A percentile compares a stretch with the other conserved stretches of the same genome.
Conservation (phyloP, 352 stramenopile genomes). For the Pythium biforme region DNA sequence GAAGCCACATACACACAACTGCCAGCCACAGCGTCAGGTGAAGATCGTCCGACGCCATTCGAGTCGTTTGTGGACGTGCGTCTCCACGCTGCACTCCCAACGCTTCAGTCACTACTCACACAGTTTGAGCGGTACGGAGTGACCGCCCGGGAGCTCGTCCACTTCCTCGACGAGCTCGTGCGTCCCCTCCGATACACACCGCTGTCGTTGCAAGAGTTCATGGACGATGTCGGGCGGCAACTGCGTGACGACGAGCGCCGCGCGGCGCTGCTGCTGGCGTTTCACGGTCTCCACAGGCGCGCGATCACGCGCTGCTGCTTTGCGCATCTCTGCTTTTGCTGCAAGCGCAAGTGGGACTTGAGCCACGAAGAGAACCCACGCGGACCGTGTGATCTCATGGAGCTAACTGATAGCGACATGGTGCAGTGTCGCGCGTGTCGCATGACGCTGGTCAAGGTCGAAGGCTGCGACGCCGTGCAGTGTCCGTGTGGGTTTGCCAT, state of each 20-base stretch:
- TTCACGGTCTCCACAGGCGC: slow-evolving; percentile 8
- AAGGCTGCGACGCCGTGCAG: slow-evolving; percentile 23
- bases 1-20: slow-evolving; percentile 22
- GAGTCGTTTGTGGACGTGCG: neutral
- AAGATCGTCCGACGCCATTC: neutral
- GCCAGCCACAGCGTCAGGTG: neutral
- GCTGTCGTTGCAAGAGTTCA: neutral
- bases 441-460: slow-evolving; percentile 25
- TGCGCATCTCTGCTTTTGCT: slow-evolving; percentile 17
- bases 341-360: slow-evolving; percentile 12
- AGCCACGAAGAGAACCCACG: neutral
- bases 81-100: neutral
- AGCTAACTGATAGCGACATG: neutral
- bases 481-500: slow-evolving; percentile 33
- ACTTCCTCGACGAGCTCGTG: neutral
- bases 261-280: slow-evolving; percentile 13
- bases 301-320: slow-evolving; percentile 19
- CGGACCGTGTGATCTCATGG: neutral
- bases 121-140: slow-evolving; percentile 6
- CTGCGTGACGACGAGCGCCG: slow-evolving; percentile 24
- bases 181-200: neutral
- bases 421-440: slow-evolving; percentile 24
- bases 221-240: neutral
- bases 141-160: neutral
- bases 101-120: neutral